These are phyloP conservation scores for Calocera viscosa DNA, from an alignment of 768 basidiomycete genomes.

Conservation along the genomic window DNA sequence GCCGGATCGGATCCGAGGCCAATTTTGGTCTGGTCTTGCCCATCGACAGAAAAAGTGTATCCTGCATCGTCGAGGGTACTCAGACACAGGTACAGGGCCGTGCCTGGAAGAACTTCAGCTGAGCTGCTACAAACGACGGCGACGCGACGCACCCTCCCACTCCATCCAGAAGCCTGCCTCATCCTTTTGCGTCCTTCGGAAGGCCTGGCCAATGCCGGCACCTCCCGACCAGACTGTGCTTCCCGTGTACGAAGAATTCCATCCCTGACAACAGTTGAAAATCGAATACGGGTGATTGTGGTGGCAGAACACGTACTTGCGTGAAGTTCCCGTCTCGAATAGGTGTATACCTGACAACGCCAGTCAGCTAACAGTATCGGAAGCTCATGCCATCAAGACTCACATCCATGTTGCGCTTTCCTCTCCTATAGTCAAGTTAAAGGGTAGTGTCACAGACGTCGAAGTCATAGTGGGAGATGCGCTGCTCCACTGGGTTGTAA, in stretches of 20 bases:
- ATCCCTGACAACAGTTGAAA: not conserved
- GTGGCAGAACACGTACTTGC: not conserved
- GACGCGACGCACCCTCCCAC: not conserved
- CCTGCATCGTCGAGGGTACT: not conserved
- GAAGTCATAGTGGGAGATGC: not conserved
- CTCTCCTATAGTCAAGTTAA: constrained; percentile 2
- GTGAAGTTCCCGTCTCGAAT: not conserved
- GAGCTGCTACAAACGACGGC: not conserved
- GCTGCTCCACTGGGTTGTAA: not conserved
- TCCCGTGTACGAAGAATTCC: not conserved
- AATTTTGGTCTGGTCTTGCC: not conserved
- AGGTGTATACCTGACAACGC: not conserved
- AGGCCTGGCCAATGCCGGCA: not conserved
- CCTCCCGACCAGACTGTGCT: constrained; percentile 1
- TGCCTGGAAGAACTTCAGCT: not conserved
- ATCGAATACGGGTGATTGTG: not conserved
- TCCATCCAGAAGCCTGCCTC: not conserved
- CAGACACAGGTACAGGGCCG: not conserved
- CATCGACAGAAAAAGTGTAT: not conserved
- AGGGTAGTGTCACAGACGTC: not conserved
- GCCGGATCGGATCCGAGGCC: not conserved
- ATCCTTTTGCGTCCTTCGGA: not conserved
- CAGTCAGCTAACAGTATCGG: not conserved
- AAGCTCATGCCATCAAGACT: not conserved
- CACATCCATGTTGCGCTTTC: constrained; percentile 8